Evolutionary conservation across 1,139 yeast species (phyloP), one percentile per base, ranked within the genome.

Genomic region (Groenewaldozyma sp.): DNA sequence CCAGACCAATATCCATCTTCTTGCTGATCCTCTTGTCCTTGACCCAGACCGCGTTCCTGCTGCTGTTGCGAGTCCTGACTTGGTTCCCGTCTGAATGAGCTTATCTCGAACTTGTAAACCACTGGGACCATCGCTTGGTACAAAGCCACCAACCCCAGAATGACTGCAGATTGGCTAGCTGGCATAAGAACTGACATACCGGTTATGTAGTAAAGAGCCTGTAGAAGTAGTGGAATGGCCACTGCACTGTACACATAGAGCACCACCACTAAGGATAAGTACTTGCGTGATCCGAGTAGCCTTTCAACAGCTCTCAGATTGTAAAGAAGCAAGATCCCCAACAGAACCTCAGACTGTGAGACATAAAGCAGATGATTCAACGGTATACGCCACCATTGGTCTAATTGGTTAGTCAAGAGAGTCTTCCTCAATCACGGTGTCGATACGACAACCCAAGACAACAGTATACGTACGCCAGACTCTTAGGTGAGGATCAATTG

Each of bases 301-400:
- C 93, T 59, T 56, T 82, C 94, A 40, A 82, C 58, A 28, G 69
- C 71, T 47, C 84, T 74, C 53, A 71, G 68, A 38, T 77, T 71
- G 52, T 79, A 79, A 53, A 79, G 60, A 27, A 80, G 53, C 11
- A 78, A 54, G 4, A 70, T 58, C 1, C 70, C 64, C 17, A 81
- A 48, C 16, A 81, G 54, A 38, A 74, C 78, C 52, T 81, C 86
- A 2, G 83, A 73, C 56, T 81, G 87, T 52, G 78, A 80, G 35
- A 72, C 63, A 44, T 73, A 81, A 3, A 75, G 64, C 19, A 73
- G 40, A 53, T 78, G 91, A 54, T 68, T 73, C 2, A 75, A 58
- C 3, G 70, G 37, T 11, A 80, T 50, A 36, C 93, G 63, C 87
- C 91, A 82, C 58, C 73, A 78, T 51, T 82, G 93, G 24, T 53